These are phyloP conservation scores for Ophiostoma perfectum DNA, from an alignment of 2,329 filamentous ascomycete species.

Conservation along the genomic window DNA sequence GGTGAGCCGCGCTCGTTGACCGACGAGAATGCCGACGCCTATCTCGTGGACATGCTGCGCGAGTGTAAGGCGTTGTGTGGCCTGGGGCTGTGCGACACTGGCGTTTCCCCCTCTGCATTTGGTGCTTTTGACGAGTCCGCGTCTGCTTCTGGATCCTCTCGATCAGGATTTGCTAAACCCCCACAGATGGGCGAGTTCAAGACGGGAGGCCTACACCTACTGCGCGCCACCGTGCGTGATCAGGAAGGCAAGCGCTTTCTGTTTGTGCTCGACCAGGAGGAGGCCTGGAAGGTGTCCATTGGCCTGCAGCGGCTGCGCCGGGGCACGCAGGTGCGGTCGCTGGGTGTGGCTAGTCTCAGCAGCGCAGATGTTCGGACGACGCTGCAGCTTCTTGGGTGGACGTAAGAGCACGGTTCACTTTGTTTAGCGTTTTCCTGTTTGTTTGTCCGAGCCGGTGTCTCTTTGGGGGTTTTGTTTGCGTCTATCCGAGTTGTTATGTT, in stretches of 20 bases:
- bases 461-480: not conserved
- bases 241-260: slow-evolving; percentile 62
- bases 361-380: slow-evolving; percentile 49
- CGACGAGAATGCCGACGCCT: slow-evolving; percentile 62
- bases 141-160: slow-evolving; percentile 27
- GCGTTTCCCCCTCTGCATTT: slow-evolving; percentile 29
- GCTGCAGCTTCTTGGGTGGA: slow-evolving; percentile 56
- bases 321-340: slow-evolving; percentile 54
- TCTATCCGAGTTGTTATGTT: not conserved
- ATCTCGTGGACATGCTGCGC: slow-evolving; percentile 56
- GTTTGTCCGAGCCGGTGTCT: not conserved
- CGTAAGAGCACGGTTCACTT: slow-evolving; percentile 19
- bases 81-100: slow-evolving; percentile 45
- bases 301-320: slow-evolving; percentile 56
- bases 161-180: slow-evolving; percentile 34
- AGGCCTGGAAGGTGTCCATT: slow-evolving; percentile 62
- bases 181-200: slow-evolving; percentile 48
- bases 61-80: slow-evolving; percentile 61
- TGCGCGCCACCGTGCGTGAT: slow-evolving; percentile 60
- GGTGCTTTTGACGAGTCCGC: slow-evolving; percentile 26
- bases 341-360: slow-evolving; percentile 54
- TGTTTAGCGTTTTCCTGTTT: not conserved
- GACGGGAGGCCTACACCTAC: slow-evolving; percentile 53
- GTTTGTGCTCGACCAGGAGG: slow-evolving; percentile 59
- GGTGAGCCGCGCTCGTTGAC: slow-evolving; percentile 49